Base-by-base conservation (phyloP, 371 early-diverging fungal genomes). In the Lichtheimia ramosa region DNA sequence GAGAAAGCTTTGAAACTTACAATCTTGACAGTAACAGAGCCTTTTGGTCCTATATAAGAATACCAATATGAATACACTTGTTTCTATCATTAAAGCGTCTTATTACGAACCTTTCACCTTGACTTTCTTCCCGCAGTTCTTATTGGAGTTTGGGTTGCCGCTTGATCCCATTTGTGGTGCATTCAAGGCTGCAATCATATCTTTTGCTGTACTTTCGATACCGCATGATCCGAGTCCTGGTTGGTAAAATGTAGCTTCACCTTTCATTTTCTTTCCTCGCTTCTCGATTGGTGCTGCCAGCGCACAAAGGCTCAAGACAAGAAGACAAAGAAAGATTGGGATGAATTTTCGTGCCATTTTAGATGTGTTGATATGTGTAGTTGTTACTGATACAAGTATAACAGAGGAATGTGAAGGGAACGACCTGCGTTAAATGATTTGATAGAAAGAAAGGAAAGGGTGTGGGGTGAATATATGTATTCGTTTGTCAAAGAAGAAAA, bases 161-260 rank as follows among this genome's bases (percentile, higher is more conserved):
- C 41, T 51, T 16, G 27, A 39, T 13, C 68, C 70, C 79, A 78
- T 78, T 64, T 78, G 75, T 27, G 73, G 73, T 39, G 71, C 79
- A 55, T 78, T 78, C 71, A 78, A 58, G 5, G 79, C 79, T 27
- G 70, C 75, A 54, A 78, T 64, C 18, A 71, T 5, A n/a, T 78
- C 75, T 5, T 5, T 23, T n/a, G 68, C 63, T 0, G 2, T 25
- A 24, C 56, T 62, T 14, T 50, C 46, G 3, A 24, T 41, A 18
- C 79, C 79, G 58, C 79, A 78, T 28, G 75, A 75, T 5, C 79
- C 79, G 34, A 69, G 43, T 6, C 48, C 53, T 8, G 55, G 51
- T 15, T 54, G 58, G 28, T 71, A 78, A 15, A 42, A 78, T 0
- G 79, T 78, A 43, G 73, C 79, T 28, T 78, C 71, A 50, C 79